Percentiles rank a stretch among this genome's conserved stretches.
These are phyloP conservation scores for Williopsis jadinii DNA, from an alignment of 1,139 yeast genomes.

Conservation along the genomic window DNA sequence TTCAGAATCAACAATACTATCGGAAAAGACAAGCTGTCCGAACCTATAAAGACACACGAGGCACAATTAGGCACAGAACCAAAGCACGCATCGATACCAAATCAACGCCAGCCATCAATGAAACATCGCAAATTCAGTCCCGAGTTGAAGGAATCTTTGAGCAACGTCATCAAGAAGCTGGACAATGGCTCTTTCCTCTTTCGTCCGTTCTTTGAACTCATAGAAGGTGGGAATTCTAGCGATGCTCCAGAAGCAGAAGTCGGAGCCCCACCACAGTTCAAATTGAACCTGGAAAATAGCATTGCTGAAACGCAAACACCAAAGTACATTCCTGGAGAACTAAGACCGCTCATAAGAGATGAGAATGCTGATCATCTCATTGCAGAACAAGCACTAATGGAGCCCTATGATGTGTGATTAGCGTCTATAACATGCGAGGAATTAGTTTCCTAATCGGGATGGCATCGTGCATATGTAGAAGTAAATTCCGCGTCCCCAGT, in stretches of 20 bases:
- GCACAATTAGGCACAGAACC: not conserved
- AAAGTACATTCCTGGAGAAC: not conserved
- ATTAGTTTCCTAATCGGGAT: not conserved
- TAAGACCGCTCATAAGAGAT: not conserved
- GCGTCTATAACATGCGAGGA: too few species aligned
- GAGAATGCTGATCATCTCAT: not conserved
- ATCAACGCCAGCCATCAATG: conserved; percentile 2
- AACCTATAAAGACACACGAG: not conserved
- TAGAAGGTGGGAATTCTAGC: conserved; percentile 7
- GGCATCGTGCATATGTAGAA: too few species aligned
- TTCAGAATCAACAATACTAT: conserved; percentile 24
- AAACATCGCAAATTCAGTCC: conserved; percentile 17
- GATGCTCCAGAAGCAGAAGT: not conserved
- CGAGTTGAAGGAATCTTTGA: conserved; percentile 15
- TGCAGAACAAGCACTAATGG: not conserved
- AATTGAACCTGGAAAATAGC: not conserved
- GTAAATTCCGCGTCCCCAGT: too few species aligned
- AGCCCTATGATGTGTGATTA: too few species aligned
- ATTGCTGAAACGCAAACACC: not conserved
- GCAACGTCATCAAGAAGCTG: conserved; percentile 20
- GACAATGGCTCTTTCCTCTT: conserved; percentile 20
- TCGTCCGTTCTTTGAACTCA: conserved; percentile 21
- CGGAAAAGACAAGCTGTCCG: not conserved
- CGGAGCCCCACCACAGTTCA: too few species aligned
- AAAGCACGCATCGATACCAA: not conserved